Percentiles rank a stretch among this genome's conserved stretches.
These are phyloP conservation scores for Globisporangium orthogonon DNA, from an alignment of 352 stramenopile species.

Conservation along the genomic window DNA sequence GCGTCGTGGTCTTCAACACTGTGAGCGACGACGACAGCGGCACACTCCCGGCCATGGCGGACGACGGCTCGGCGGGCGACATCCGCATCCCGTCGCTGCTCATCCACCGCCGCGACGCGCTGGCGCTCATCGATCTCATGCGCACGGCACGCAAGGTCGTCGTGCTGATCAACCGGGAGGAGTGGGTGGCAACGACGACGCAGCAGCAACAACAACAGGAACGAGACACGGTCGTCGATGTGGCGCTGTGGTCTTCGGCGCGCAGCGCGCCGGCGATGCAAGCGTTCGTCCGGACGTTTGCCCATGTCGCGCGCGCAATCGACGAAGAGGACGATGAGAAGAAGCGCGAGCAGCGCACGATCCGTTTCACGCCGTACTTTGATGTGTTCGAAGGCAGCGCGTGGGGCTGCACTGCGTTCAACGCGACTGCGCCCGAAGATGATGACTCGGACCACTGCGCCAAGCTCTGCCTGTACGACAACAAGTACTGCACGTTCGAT, in stretches of 20 bases:
- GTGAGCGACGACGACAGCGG: background rate
- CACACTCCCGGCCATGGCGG: conserved; percentile 1
- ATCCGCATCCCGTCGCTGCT: conserved; percentile 22
- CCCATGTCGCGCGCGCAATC: conserved; percentile 1
- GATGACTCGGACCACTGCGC: conserved; percentile 8
- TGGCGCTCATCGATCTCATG: conserved; percentile 15
- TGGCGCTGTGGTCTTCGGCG: conserved; percentile 25
- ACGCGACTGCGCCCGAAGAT: background rate
- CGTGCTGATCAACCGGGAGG: conserved; percentile 5
- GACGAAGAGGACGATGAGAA: background rate
- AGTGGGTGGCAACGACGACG: conserved; percentile 2
- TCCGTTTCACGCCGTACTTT: conserved; percentile 2
- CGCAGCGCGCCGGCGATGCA: conserved; percentile 15
- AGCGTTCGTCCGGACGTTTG: conserved; percentile 17
- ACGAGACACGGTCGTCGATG: conserved; percentile 14
- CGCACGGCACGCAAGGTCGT: conserved; percentile 9
- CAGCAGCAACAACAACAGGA: no score
- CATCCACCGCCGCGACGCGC: conserved; percentile 17
- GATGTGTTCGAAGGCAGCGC: conserved; percentile 3
- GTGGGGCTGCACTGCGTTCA: background rate
- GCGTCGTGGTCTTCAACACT: conserved; percentile 5
- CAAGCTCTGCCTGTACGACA: conserved; percentile 18
- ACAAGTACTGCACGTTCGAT: conserved; percentile 26
- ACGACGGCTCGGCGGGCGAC: conserved; percentile 19
- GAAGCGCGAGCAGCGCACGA: background rate